Percentiles rank a stretch among this genome's conserved stretches.
Conservation (phyloP, 2,329 filamentous ascomycete species). For the Cryphonectria nitschkei region DNA sequence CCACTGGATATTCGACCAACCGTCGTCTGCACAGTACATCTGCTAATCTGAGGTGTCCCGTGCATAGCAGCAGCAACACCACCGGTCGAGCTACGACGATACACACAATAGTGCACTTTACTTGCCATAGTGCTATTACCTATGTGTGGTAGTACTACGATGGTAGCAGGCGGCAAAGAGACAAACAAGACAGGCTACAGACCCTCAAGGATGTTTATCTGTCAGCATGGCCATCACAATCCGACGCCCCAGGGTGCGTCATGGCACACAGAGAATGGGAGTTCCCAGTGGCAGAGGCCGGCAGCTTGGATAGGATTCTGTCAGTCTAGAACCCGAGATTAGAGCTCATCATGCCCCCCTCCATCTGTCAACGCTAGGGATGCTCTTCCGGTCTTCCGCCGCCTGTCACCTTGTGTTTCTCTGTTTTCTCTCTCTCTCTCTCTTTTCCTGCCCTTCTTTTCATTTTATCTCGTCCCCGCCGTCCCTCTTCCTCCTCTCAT, state of each 20-base stretch:
- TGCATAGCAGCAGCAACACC: background rate
- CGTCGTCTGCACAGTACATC: background rate
- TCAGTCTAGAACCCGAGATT: slow-evolving; percentile 10
- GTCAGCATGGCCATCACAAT: background rate
- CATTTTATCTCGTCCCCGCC: background rate
- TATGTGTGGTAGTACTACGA: background rate
- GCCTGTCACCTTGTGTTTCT: slow-evolving; percentile 11
- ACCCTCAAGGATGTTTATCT: background rate
- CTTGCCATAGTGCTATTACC: background rate
- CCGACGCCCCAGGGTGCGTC: slow-evolving; percentile 17
- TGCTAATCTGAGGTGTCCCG: background rate
- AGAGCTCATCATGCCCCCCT: background rate
- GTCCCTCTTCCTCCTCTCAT: background rate
- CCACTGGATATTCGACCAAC: background rate
- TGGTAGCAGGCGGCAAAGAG: background rate
- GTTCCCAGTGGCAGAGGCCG: background rate
- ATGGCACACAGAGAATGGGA: background rate
- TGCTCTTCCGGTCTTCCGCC: slow-evolving; percentile 22
- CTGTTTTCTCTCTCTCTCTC: background rate
- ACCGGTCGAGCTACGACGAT: background rate
- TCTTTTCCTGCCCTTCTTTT: background rate
- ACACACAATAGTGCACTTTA: background rate
- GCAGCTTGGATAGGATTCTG: background rate
- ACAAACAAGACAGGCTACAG: background rate
- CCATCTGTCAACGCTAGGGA: slow-evolving; percentile 16